Percentiles rank a stretch among this genome's conserved stretches.
Conservation (phyloP, 495 filamentous ascomycete species). For the Penicillium cataractarum region DNA sequence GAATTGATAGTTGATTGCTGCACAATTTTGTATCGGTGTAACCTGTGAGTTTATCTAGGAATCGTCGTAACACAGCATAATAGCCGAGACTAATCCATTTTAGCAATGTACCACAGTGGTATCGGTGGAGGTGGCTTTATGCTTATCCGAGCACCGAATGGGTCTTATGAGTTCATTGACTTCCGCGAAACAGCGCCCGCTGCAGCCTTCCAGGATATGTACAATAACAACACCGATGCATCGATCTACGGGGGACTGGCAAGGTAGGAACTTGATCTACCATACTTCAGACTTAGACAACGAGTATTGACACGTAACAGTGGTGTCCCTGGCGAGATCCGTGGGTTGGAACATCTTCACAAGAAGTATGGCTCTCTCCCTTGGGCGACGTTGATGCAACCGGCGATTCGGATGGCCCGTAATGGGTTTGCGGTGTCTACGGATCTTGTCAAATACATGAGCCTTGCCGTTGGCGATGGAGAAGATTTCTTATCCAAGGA, state of each 20-base stretch:
- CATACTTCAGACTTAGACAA: not conserved
- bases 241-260: constrained; percentile 65
- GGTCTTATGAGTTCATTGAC: constrained; percentile 75
- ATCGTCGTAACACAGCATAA: not conserved
- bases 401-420: constrained; percentile 73
- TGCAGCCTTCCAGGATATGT: constrained; percentile 81
- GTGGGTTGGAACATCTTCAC: constrained; percentile 77
- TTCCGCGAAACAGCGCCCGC: constrained; percentile 86
- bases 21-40: constrained; percentile 74
- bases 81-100: constrained; percentile 14
- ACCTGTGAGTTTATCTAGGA: constrained; percentile 51
- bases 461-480: constrained; percentile 36
- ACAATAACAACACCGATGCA: constrained; percentile 55
- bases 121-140: constrained; percentile 91
- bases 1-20: constrained; percentile 60
- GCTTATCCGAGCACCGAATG: constrained; percentile 66
- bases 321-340: constrained; percentile 81
- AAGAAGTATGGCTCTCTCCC: constrained; percentile 69
- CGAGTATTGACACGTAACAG: constrained; percentile 33
- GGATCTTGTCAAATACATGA: constrained; percentile 74
- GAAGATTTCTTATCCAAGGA: constrained; percentile 70
- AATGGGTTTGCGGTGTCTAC: constrained; percentile 71
- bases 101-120: constrained; percentile 83
- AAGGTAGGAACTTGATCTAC: constrained; percentile 41
- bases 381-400: constrained; percentile 70